Percentiles rank a stretch among this genome's conserved stretches.
Conservation (phyloP, 2,329 filamentous ascomycete genomes). For the Cryphonectria radicalis region DNA sequence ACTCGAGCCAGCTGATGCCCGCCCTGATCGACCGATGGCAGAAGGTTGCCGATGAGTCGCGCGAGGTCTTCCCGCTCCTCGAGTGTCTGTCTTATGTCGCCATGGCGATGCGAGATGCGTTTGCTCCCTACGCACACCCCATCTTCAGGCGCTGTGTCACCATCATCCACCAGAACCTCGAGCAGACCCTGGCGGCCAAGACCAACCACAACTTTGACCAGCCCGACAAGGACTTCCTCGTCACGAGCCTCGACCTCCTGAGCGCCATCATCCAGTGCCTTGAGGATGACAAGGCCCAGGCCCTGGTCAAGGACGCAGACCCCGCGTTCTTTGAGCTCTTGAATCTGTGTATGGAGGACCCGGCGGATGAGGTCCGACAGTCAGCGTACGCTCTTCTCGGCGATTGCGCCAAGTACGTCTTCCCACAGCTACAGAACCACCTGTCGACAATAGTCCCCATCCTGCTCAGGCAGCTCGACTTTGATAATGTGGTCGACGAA, state of each 20-base stretch:
- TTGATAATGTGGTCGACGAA: constrained; percentile 76
- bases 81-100: constrained; percentile 96
- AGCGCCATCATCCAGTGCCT: constrained; percentile 93
- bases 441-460: constrained; percentile 77
- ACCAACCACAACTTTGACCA: constrained; percentile 72
- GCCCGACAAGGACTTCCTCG: constrained; percentile 95
- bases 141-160: constrained; percentile 88
- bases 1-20: constrained; percentile 90
- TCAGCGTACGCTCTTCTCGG: constrained; percentile 94
- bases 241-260: constrained; percentile 91
- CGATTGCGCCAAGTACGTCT: constrained; percentile 93
- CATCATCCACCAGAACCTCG: constrained; percentile 89
- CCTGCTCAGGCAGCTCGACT: constrained; percentile 84
- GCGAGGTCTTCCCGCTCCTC: constrained; percentile 92
- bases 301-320: constrained; percentile 75
- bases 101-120: constrained; percentile 79
- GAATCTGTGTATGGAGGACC: constrained; percentile 89
- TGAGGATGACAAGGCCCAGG: constrained; percentile 71
- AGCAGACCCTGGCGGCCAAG: constrained; percentile 74
- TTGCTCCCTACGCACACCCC: constrained; percentile 81
- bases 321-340: constrained; percentile 90
- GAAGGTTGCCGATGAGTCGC: constrained; percentile 82
- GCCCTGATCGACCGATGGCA: constrained; percentile 88
- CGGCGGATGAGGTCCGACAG: constrained; percentile 89
- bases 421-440: constrained; percentile 75